Evolutionary conservation across 345 rosid species (phyloP).

Genomic region (Bruguiera parviflora): DNA sequence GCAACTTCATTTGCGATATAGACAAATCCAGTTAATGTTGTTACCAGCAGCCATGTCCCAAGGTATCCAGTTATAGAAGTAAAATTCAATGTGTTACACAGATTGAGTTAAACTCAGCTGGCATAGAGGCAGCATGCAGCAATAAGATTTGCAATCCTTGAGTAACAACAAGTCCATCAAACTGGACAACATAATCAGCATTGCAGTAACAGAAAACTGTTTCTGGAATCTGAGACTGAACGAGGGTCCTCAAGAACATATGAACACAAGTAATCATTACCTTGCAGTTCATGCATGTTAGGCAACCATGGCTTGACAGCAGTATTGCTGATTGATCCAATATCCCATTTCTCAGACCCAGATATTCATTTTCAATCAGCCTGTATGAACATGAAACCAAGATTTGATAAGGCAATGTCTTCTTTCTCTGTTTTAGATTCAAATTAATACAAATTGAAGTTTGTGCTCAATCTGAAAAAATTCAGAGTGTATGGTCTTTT

Average conservation of each 20-base stretch:
- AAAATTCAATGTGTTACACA: not conserved
- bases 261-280: slow-evolving; percentile 33
- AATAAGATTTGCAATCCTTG: not conserved
- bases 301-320: slow-evolving; percentile 76
- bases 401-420: not conserved
- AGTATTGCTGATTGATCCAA: slow-evolving; percentile 93
- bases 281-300: slow-evolving; percentile 90
- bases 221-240: not conserved
- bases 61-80: not conserved
- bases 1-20: too few species aligned
- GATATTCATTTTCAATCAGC: slow-evolving; percentile 83
- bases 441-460: too few species aligned
- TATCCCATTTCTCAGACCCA: slow-evolving; percentile 90
- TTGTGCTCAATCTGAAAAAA: too few species aligned
- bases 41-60: too few species aligned
- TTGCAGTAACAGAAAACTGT: not conserved
- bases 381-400: slow-evolving; percentile 39
- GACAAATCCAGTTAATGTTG: too few species aligned
- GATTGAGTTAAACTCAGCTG: not conserved
- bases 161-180: slow-evolving; percentile 1
- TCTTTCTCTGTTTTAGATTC: too few species aligned
- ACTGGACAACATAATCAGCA: not conserved
- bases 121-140: not conserved
- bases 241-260: not conserved
- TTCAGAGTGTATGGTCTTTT: too few species aligned